Evolutionary conservation across 805 yeast species (phyloP).

Genomic region (Cyberlindnera petersonii): DNA sequence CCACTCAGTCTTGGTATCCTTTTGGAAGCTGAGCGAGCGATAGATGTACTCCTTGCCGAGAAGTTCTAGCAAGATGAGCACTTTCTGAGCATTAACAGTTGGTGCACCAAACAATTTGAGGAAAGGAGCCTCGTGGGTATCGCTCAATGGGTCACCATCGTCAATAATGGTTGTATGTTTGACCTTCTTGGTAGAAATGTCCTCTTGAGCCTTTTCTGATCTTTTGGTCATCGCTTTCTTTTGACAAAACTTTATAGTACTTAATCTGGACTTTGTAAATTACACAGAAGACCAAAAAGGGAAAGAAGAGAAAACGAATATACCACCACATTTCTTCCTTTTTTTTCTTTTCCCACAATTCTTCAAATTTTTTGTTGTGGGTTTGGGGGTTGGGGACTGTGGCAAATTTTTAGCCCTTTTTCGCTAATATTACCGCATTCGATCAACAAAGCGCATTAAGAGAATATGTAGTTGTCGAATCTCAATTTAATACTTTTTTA

Average conservation of each 20-base stretch:
- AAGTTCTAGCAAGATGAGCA: constrained; percentile 34
- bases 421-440: neutral
- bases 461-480: no score
- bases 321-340: no score
- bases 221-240: neutral
- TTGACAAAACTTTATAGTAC: no score
- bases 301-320: no score
- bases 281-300: no score
- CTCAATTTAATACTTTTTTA: no score
- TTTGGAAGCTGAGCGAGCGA: constrained; percentile 35
- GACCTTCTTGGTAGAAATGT: constrained; percentile 1
- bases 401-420: neutral
- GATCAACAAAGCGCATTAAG: constrained; percentile 2
- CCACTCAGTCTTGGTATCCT: constrained; percentile 53
- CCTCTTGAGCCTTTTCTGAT: neutral
- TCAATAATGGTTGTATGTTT: constrained; percentile 1
- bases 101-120: constrained; percentile 38
- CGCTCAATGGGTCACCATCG: constrained; percentile 16
- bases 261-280: no score
- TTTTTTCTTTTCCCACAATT: neutral
- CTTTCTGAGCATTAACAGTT: constrained; percentile 40
- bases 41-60: constrained; percentile 31
- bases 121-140: constrained; percentile 34
- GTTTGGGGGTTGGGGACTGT: neutral
- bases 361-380: neutral